phyloP scores from a whole-genome alignment of 805 yeast genomes.

The Torulaspora maleeae region DNA sequence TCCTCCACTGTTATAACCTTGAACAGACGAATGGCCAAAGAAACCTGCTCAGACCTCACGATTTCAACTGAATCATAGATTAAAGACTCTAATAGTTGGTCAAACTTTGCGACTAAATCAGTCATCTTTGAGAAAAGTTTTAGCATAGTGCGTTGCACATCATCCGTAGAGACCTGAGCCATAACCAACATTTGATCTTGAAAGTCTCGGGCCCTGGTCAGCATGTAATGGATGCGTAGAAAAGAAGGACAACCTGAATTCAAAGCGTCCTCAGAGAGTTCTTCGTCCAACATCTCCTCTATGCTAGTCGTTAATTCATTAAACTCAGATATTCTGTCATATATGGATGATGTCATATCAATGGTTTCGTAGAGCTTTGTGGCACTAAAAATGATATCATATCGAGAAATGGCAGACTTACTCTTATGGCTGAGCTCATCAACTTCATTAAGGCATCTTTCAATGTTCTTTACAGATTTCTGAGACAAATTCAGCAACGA shows the following conservation, averaged over 20 bases:
- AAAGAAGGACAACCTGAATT: conserved; percentile 50
- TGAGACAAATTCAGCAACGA: conserved; percentile 39
- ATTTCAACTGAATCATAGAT: conserved; percentile 68
- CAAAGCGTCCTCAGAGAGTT: conserved; percentile 27
- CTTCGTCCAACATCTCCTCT: conserved; percentile 48
- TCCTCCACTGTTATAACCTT: conserved; percentile 80
- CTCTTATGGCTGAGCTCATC: conserved; percentile 51
- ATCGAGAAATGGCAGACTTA: conserved; percentile 55
- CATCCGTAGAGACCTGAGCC: conserved; percentile 51
- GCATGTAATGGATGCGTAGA: conserved; percentile 60
- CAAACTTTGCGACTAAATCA: conserved; percentile 54
- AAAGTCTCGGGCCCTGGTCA: conserved; percentile 70
- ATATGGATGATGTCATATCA: conserved; percentile 60
- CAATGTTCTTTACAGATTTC: conserved; percentile 47
- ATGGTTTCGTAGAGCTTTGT: conserved; percentile 68
- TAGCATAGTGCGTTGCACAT: conserved; percentile 60
- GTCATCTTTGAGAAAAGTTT: conserved; percentile 36
- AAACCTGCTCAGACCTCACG: conserved; percentile 60
- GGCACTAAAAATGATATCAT: conserved; percentile 62
- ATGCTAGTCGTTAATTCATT: conserved; percentile 47
- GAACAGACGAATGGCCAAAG: conserved; percentile 64
- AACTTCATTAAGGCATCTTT: conserved; percentile 43
- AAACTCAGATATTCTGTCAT: conserved; percentile 56
- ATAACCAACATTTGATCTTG: conserved; percentile 66
- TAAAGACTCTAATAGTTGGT: conserved; percentile 56